Base-by-base conservation (phyloP, 169 alveolate genomes). In the Besnoitia besnoiti region DNA sequence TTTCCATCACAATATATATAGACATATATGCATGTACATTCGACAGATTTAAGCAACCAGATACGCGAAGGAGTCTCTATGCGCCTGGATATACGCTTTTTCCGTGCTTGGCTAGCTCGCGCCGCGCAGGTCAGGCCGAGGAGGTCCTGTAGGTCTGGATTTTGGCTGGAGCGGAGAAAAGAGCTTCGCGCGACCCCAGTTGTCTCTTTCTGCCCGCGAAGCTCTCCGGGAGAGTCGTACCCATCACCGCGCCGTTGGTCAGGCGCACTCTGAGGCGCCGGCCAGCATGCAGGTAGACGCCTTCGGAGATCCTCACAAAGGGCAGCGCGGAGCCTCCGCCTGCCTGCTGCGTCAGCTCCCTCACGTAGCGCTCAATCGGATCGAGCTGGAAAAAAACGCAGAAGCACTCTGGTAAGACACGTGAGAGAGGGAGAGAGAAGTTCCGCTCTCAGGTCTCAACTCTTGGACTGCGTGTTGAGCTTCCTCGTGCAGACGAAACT, bases 311-410 rank as follows among this genome's bases (percentile, higher is more conserved):
- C 16, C 85, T 21, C n/a, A 35, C 51, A 14, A 35, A 8, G 8
- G 55, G 55, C 5, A 35, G 35, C 30, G 7, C 5, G 30, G 30
- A 21, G n/a, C 67, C 67, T 51, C 30, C 55, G 2, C 39, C 55
- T 33, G 33, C 4, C 35, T 40, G 55, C 51, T 21, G 14, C 85
- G 14, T 35, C 47, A 27, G 27, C 85, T 76, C 55, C 19, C 85
- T n/a, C 50, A 39, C 55, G 51, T 51, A 39, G 55, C 85, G 85
- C 51, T 76, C 85, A 30, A 76, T n/a, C 1, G 85, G 85, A 51
- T 35, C 55, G 5, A 40, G 85, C 47, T 21, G 85, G 51, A 4
- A 35, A 42, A 21, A 7, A 35, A 2, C 35, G 46, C 39, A 76
- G 27, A 76, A 42, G 51, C 14, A n/a, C n/a, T n/a, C n/a, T n/a